Evolutionary conservation across 148 eudicot genomes (phyloP), one percentile per base, ranked within the genome.

Genomic region (Pouteria glomerata): DNA sequence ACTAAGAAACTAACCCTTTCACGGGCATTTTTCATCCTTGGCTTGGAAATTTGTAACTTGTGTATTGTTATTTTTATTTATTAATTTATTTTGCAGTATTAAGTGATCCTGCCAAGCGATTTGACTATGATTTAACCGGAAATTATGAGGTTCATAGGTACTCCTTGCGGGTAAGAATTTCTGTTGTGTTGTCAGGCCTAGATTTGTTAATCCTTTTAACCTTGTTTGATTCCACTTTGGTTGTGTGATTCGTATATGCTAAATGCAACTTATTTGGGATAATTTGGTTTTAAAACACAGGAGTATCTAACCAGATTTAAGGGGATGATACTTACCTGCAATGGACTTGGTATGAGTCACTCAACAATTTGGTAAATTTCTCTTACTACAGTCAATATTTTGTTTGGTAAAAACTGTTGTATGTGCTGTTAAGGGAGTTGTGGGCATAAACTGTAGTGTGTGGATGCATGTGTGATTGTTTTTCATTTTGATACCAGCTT

Each of bases 271-370:
- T 42, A 52, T 71, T 58, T 35, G 26, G 31, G 48, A 55, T 69
- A 21, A 2, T 51, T 24, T 53, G 29, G 33, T 55, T 19, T 45
- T 42, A 44, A 55, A 65, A 62, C 69, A 29, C 85, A 87, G 88
- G 91, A 87, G 78, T 87, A 87, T 74, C 79, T 87, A 16, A 65
- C 85, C 27, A 86, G 83, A 56, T 86, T 86, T 67, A 86, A 83
- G 75, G 89, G 89, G 73, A 86, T 86, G 89, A 86, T 86, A 69
- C 83, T 86, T 45, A 83, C 86, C 58, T 83, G 87, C 78, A 86
- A 86, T 68, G 86, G 88, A 50, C 91, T 87, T 73, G 91, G 91
- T 37, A 83, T 87, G 51, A 79, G 79, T 71, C 85, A 83, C 64
- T 60, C 85, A 1, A 66, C 85, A 73, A 69, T 76, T 26, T 78